Evolutionary conservation across 2,329 filamentous ascomycete genomes (phyloP).

Genomic region (Apiospora phragmitis): DNA sequence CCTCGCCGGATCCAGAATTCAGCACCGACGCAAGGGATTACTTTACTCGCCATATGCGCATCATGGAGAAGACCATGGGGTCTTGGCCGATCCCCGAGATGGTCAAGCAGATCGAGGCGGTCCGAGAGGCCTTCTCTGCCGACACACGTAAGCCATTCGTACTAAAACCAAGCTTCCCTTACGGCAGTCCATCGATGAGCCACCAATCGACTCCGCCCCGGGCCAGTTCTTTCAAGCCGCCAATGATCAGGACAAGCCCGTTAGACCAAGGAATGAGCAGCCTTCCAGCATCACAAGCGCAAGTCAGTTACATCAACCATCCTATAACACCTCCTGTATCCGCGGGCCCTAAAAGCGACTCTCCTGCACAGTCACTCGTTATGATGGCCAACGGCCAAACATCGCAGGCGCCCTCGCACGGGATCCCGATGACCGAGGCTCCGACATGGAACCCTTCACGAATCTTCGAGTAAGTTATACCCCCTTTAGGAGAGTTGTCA

Average conservation of each 20-base stretch:
- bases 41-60: conserved; percentile 91
- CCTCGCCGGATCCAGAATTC: conserved; percentile 87
- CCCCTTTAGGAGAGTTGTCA: neutral
- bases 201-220: conserved; percentile 64
- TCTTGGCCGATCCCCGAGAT: conserved; percentile 89
- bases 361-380: conserved; percentile 70
- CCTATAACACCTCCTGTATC: conserved; percentile 82
- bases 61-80: conserved; percentile 80
- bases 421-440: conserved; percentile 63
- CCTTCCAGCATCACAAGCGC: conserved; percentile 50
- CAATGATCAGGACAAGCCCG: conserved; percentile 46
- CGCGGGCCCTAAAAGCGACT: conserved; percentile 73
- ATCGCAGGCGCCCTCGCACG: conserved; percentile 53
- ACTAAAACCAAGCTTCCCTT: conserved; percentile 83
- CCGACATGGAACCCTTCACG: conserved; percentile 80
- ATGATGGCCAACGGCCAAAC: conserved; percentile 65
- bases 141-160: conserved; percentile 84
- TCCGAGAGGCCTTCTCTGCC: conserved; percentile 88
- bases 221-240: conserved; percentile 52
- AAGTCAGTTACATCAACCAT: conserved; percentile 69
- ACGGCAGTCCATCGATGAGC: conserved; percentile 73
- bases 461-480: conserved; percentile 79
- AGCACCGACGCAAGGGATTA: conserved; percentile 83
- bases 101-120: conserved; percentile 83
- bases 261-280: conserved; percentile 57